Percentiles rank a stretch among this genome's conserved stretches.
phyloP scores from a whole-genome alignment of 2,329 filamentous ascomycete genomes.

The Alternaria arbusti region DNA sequence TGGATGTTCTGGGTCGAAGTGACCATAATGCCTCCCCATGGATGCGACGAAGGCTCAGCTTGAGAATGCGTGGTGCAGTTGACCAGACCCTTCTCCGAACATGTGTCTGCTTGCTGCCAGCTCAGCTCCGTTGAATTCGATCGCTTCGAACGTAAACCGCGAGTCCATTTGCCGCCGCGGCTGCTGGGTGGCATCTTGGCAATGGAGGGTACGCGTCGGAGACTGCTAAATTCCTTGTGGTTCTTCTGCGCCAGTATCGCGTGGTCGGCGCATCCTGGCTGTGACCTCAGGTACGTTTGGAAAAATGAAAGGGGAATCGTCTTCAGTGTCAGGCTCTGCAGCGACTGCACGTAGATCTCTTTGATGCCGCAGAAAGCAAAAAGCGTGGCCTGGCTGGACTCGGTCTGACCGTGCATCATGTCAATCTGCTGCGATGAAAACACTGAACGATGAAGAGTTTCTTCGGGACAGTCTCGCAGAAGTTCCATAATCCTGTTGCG shows the following conservation, averaged over 20 bases:
- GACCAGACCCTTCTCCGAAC: slow-evolving; percentile 41
- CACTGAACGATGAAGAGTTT: slow-evolving; percentile 51
- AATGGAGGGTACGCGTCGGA: slow-evolving; percentile 32
- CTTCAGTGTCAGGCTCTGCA: slow-evolving; percentile 36
- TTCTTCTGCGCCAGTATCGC: slow-evolving; percentile 53
- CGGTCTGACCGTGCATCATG: slow-evolving; percentile 38
- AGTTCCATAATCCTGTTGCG: slow-evolving; percentile 46
- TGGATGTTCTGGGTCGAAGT: slow-evolving; percentile 45
- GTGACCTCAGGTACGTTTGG: slow-evolving; percentile 52
- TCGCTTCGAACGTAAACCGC: slow-evolving; percentile 15
- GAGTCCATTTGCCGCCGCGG: slow-evolving; percentile 22
- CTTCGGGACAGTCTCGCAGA: slow-evolving; percentile 46
- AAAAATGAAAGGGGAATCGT: slow-evolving; percentile 55
- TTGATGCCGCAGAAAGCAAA: slow-evolving; percentile 55
- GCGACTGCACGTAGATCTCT: slow-evolving; percentile 48
- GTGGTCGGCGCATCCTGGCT: slow-evolving; percentile 54
- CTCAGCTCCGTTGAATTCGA: slow-evolving; percentile 14
- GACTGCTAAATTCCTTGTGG: slow-evolving; percentile 54
- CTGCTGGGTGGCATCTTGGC: slow-evolving; percentile 5
- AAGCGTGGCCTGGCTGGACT: slow-evolving; percentile 42
- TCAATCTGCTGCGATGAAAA: slow-evolving; percentile 53
- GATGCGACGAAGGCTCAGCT: slow-evolving; percentile 16
- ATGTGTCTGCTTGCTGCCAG: slow-evolving; percentile 32
- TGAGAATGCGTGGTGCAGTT: slow-evolving; percentile 9
- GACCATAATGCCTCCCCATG: slow-evolving; percentile 50